Evolutionary conservation across 1,139 yeast species (phyloP).

Genomic region (Suhomyces panamericanus): DNA sequence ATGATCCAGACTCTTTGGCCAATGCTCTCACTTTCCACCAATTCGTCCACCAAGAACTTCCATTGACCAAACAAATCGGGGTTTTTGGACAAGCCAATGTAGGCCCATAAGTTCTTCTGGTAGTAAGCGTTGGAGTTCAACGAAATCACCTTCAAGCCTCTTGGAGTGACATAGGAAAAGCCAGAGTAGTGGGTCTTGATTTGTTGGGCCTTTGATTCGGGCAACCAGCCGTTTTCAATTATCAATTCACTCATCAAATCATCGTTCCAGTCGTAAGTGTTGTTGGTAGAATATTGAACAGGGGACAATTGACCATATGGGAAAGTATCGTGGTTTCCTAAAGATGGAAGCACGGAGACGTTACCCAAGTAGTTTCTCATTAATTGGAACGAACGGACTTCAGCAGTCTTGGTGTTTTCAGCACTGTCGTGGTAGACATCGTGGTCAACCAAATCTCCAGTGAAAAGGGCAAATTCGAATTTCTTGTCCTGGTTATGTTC

Average conservation of each 20-base stretch:
- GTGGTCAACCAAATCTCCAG: conserved; percentile 72
- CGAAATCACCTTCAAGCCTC: conserved; percentile 62
- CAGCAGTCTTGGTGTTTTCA: conserved; percentile 53
- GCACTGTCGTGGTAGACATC: conserved; percentile 48
- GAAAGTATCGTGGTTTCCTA: conserved; percentile 75
- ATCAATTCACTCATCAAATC: conserved; percentile 62
- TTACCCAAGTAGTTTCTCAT: conserved; percentile 55
- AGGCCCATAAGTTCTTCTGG: conserved; percentile 62
- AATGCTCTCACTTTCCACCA: conserved; percentile 54
- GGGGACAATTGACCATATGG: conserved; percentile 74
- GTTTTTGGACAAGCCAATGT: conserved; percentile 50
- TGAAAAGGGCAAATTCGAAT: conserved; percentile 63
- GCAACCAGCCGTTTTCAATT: conserved; percentile 44
- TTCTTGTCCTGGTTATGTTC: conserved; percentile 26
- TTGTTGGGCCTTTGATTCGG: conserved; percentile 23
- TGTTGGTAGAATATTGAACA: conserved; percentile 33
- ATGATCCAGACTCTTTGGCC: conserved; percentile 71
- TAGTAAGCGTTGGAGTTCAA: conserved; percentile 69
- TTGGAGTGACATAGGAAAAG: conserved; percentile 54
- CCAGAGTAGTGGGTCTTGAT: conserved; percentile 57
- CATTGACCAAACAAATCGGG: conserved; percentile 68
- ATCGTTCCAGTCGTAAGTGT: conserved; percentile 58
- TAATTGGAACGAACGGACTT: conserved; percentile 49
- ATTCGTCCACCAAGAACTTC: conserved; percentile 60
- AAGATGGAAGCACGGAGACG: conserved; percentile 61